Base-by-base conservation (phyloP, 345 rosid species). In the rapeseed (Brassica napus) region DNA sequence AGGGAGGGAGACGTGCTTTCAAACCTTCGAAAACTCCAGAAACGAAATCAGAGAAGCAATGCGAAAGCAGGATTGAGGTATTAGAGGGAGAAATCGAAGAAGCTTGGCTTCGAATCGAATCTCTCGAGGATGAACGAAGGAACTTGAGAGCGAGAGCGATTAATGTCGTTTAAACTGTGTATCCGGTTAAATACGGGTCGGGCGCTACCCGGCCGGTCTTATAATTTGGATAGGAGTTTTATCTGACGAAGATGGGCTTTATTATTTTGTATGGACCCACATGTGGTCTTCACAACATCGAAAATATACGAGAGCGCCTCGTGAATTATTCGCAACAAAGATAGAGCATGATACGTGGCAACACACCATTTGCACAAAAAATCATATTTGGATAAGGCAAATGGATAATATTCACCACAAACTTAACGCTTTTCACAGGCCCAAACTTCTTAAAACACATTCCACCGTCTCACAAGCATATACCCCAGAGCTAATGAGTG, bases 291-390 rank as follows among this genome's bases (percentile, higher is more conserved):
- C 31, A 28, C 31, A 28, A 0, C 24, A 23, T 23, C 24, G 24
- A 23, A 0, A 23, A 23, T 23, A 23, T 23, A 23, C 31, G 31
- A 28, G 31, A 28, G 31, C 31, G 31, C 31, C 31, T 28, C 31
- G 31, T 4, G 31, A 28, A 28, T 64, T 72, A 26, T 65, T 23
- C 57, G 37, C 28, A 39, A 32, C 69, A 52, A 61, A 78, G 84
- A 81, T 81, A 81, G 35, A 81, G 23, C 3, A 7, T 8, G n/a
- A 69, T 75, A 83, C 86, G 84, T 76, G 84, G 73, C 86, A 42
- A 6, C 1, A 61, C 14, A 1, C 63, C 63, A 85, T 83, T 81
- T 69, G 84, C 32, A 42, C 6, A 18, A 60, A 37, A 37, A n/a
- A 69, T 79, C 77, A 60, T 8, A 72, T 12, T 37, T 58, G 77